Base-by-base conservation (phyloP, 2,329 filamentous ascomycete genomes). In the Nigrospora sphaerica region DNA sequence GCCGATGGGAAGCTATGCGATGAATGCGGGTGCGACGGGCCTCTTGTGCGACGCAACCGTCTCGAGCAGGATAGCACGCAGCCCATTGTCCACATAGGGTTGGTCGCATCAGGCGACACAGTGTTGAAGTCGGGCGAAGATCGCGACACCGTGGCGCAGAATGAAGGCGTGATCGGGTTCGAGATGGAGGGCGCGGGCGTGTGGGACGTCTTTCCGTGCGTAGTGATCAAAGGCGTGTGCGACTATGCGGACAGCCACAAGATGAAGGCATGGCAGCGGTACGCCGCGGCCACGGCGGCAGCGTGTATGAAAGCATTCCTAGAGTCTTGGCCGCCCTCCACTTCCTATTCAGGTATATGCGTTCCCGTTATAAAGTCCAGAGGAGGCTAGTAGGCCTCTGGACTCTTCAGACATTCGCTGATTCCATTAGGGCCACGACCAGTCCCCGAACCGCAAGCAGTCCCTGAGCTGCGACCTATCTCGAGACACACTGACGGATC, bases 211-310 rank as follows among this genome's bases (percentile, higher is more conserved):
- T n/a, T n/a, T n/a, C n/a, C n/a, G n/a, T n/a, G n/a, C n/a, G n/a
- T n/a, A n/a, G n/a, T n/a, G n/a, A n/a, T n/a, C n/a, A n/a, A n/a
- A n/a, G n/a, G n/a, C n/a, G n/a, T n/a, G n/a, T n/a, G n/a, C n/a
- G 62, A 66, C 44, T 70, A 68, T 41, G 62, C 63, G 3, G 66
- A 70, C 45, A 61, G 55, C 12, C 65, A 69, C 44, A 69, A 68
- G 50, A 61, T 55, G 23, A 62, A 67, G 23, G 36, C 9, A 9
- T 69, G 64, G 65, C 63, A 65, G 37, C 23, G 33, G 4, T 66
- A 62, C 12, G 40, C 40, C 10, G 40, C 40, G 17, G 40, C 40
- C 3, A 42, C 40, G 17, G 40, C 40, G 17, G 40, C 40, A 17
- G 18, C 42, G 12, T 36, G n/a, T n/a, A n/a, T n/a, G n/a, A n/a